Base-by-base conservation (phyloP, 345 rosid species). In the Populus tremula region DNA sequence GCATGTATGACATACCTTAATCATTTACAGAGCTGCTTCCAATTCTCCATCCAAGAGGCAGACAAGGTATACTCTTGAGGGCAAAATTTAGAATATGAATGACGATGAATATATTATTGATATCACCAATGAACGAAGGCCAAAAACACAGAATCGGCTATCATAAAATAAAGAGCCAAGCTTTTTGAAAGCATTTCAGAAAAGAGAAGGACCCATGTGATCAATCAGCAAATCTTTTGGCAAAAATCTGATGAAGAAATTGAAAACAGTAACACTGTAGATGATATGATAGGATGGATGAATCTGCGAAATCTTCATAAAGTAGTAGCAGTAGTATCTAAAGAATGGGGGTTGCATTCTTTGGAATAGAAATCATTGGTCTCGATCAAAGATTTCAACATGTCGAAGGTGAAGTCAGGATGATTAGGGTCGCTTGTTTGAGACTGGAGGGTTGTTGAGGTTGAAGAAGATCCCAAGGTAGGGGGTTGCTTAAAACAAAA, bases 291-390 rank as follows among this genome's bases (percentile, higher is more conserved):
- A 53, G 20, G 59, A 53, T 20, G 59, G 59, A 53, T 53, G 59
- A 53, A 6, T 6, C 21, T 18, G 59, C 6, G n/a, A 7, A 53
- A 53, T 53, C 50, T 47, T 47, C 59, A 53, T n/a, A 18, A 7
- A 53, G 9, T 53, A 53, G 23, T 47, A 64, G 39, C 0, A 14
- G 50, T 11, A 29, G 39, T 14, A 56, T 66, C 63, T 20, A 77
- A 56, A 8, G 71, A 70, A 59, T 88, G 88, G 38, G 90, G 80
- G 82, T 85, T 87, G 84, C 89, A 89, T 70, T 90, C 90, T 49
- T 66, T 77, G 63, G 85, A 82, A 83, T 79, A 87, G 76, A 90
- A 90, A 79, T 82, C 89, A 69, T 89, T 90, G n/a, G 12, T 80
- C 77, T 87, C 87, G 38, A 90, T 86, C 85, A 90, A 72, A 61